Percentiles rank a stretch among this genome's conserved stretches.
These are phyloP conservation scores for Phytophthora aleatoria DNA, from an alignment of 352 stramenopile species.

Conservation along the genomic window DNA sequence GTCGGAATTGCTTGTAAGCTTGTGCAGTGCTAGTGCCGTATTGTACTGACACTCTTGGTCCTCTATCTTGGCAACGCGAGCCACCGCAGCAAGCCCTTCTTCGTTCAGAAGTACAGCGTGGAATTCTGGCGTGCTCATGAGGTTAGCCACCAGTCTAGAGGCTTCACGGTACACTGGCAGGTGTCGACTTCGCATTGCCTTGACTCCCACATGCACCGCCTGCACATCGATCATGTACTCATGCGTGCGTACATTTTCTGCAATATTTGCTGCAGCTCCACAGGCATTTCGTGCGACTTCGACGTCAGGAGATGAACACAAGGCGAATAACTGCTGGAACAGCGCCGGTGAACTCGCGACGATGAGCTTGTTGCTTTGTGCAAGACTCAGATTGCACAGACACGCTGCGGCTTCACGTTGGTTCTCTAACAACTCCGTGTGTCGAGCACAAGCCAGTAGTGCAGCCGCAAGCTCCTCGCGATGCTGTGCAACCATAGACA, in stretches of 20 bases:
- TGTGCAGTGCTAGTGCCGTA: conserved; percentile 87
- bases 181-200: conserved; percentile 89
- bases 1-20: conserved; percentile 76
- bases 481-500: conserved; percentile 77
- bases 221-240: conserved; percentile 84
- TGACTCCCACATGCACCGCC: conserved; percentile 87
- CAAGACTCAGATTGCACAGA: conserved; percentile 87
- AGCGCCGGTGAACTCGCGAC: conserved; percentile 56
- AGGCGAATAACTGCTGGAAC: conserved; percentile 66
- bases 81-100: conserved; percentile 78
- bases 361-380: conserved; percentile 76
- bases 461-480: conserved; percentile 59
- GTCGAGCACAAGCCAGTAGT: conserved; percentile 45
- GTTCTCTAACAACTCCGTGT: conserved; percentile 69
- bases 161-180: conserved; percentile 93
- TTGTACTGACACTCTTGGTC: conserved; percentile 93
- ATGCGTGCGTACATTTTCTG: conserved; percentile 87
- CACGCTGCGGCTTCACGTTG: conserved; percentile 90
- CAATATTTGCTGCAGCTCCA: conserved; percentile 91
- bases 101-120: conserved; percentile 85
- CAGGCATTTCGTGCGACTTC: conserved; percentile 93
- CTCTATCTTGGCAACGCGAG: conserved; percentile 89
- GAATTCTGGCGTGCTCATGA: conserved; percentile 83
- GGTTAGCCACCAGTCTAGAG: conserved; percentile 87
- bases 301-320: conserved; percentile 86